A percentile compares a stretch with the other conserved stretches of the same genome.
These are phyloP conservation scores for Sodiomyces alkalinus DNA, from an alignment of 2,329 filamentous ascomycete genomes.

Conservation along the genomic window DNA sequence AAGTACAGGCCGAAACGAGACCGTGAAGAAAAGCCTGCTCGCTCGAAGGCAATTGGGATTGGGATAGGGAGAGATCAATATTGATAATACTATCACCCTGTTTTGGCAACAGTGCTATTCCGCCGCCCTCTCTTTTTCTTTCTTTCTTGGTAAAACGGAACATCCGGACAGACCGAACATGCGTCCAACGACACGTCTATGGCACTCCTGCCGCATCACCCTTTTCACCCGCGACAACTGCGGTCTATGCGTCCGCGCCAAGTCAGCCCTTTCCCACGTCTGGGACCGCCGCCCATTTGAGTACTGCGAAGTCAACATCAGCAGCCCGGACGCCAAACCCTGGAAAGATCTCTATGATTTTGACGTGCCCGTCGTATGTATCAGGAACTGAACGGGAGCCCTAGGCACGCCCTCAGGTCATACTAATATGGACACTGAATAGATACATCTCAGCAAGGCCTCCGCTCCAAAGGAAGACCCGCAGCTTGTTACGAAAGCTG, in stretches of 20 bases:
- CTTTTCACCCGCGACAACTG: constrained; percentile 62
- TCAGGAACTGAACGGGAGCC: not conserved
- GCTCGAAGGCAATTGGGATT: too few relatives aligned
- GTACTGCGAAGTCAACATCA: constrained; percentile 55
- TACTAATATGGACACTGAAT: too few relatives aligned
- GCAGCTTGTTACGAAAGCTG: constrained; percentile 38
- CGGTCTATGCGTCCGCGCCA: constrained; percentile 54
- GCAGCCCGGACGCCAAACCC: constrained; percentile 41
- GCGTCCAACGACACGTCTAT: constrained; percentile 32
- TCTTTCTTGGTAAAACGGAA: too few relatives aligned
- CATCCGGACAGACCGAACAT: too few relatives aligned
- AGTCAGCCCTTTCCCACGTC: constrained; percentile 50
- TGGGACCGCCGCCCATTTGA: constrained; percentile 52
- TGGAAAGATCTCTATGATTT: constrained; percentile 70
- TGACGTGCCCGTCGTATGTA: constrained; percentile 61
- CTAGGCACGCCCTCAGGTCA: not conserved
- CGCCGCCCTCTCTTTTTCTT: too few relatives aligned
- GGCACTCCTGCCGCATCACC: constrained; percentile 50
- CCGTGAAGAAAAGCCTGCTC: too few relatives aligned
- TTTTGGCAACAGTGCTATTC: too few relatives aligned
- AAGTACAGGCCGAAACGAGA: too few relatives aligned
- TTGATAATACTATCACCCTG: too few relatives aligned
- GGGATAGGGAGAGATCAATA: too few relatives aligned
- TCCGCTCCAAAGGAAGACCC: constrained; percentile 34
- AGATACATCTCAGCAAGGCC: constrained; percentile 50